Evolutionary conservation across 352 stramenopile genomes (phyloP).

Genomic region (Phytophthora cactorum): DNA sequence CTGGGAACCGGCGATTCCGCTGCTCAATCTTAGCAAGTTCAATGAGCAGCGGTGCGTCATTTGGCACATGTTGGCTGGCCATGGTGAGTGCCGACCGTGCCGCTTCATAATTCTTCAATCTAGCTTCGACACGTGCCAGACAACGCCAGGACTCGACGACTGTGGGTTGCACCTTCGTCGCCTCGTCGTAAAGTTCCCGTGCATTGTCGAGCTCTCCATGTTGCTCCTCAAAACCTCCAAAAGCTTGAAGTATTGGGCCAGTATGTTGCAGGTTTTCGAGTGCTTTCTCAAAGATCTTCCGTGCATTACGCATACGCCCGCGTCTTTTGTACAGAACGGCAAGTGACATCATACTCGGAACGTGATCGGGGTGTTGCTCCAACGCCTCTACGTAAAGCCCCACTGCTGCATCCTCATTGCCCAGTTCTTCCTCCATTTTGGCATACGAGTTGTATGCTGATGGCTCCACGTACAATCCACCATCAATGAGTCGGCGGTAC

Average conservation of each 20-base stretch:
- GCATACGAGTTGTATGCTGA: conserved; percentile 86
- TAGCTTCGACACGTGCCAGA: conserved; percentile 69
- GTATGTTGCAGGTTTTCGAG: conserved; percentile 63
- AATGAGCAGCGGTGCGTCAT: conserved; percentile 72
- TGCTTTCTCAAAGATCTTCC: conserved; percentile 73
- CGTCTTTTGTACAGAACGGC: conserved; percentile 67
- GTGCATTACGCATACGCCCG: conserved; percentile 50
- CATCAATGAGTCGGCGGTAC: conserved; percentile 78
- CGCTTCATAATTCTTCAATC: conserved; percentile 63
- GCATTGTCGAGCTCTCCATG: conserved; percentile 72
- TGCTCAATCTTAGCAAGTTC: conserved; percentile 87
- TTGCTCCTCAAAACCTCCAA: conserved; percentile 81
- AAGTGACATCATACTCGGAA: conserved; percentile 82
- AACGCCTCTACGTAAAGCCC: conserved; percentile 71
- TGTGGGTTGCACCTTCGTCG: conserved; percentile 69
- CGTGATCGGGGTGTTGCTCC: conserved; percentile 64
- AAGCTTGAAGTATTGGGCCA: conserved; percentile 67
- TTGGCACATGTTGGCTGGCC: conserved; percentile 71
- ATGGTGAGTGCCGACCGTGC: conserved; percentile 69
- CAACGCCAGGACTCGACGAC: conserved; percentile 72
- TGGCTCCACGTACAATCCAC: conserved; percentile 72
- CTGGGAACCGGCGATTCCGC: conserved; percentile 60
- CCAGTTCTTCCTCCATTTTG: conserved; percentile 84
- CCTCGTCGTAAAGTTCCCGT: conserved; percentile 77
- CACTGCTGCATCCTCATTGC: conserved; percentile 70